These are phyloP conservation scores for Citrullus amarus DNA, from an alignment of 306 rosid species.

Conservation along the genomic window DNA sequence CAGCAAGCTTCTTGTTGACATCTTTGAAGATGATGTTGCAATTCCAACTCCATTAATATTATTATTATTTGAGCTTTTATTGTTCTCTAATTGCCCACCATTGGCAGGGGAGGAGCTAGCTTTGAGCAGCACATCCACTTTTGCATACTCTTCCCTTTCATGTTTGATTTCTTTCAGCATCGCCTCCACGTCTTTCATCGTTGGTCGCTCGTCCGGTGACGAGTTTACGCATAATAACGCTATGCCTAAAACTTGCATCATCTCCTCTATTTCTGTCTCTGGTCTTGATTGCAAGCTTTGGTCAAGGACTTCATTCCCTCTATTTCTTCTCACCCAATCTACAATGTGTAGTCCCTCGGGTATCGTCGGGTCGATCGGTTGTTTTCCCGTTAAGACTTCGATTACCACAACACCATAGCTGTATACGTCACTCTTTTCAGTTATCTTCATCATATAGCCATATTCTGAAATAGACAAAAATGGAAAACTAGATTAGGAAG, in stretches of 20 bases:
- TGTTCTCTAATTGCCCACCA: conserved; percentile 9
- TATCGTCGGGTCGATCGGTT: conserved; percentile 94
- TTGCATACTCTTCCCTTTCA: conserved; percentile 80
- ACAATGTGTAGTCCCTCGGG: conserved; percentile 79
- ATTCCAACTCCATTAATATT: not conserved
- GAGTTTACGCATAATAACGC: conserved; percentile 77
- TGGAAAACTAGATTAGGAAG: not conserved
- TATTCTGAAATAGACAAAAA: conserved; percentile 44
- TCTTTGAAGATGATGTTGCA: conserved; percentile 50
- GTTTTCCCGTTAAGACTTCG: conserved; percentile 90
- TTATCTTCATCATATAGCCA: conserved; percentile 85
- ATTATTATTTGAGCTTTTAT: conserved; percentile 8
- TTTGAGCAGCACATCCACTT: conserved; percentile 73
- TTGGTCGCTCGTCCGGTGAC: conserved; percentile 77
- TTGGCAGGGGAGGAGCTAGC: conserved; percentile 38
- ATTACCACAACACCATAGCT: conserved; percentile 73
- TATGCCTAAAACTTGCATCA: conserved; percentile 83
- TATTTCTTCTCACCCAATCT: conserved; percentile 81
- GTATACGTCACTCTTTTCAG: conserved; percentile 63
- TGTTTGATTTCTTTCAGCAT: conserved; percentile 80
- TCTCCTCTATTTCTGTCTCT: conserved; percentile 73
- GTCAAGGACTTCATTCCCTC: conserved; percentile 67
- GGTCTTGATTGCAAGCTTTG: conserved; percentile 49
- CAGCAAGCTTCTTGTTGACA: conserved; percentile 31
- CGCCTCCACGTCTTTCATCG: conserved; percentile 85